Percentiles rank a stretch among this genome's conserved stretches.
These are phyloP conservation scores for Coemansia furcata DNA, from an alignment of 192 early-diverging fungal genomes.

Conservation along the genomic window DNA sequence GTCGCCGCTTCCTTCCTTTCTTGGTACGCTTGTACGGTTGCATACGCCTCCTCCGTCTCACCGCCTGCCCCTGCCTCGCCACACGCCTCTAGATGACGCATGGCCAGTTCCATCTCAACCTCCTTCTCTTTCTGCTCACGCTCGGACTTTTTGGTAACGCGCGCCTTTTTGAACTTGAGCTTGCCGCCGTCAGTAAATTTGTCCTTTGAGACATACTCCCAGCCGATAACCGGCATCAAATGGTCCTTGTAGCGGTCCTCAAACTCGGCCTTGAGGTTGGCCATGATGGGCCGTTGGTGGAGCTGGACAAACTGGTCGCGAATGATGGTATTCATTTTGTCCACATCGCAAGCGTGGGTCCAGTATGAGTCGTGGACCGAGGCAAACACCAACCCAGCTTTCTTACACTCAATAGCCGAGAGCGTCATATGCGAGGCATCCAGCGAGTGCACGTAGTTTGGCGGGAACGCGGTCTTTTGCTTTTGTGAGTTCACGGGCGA, in stretches of 20 bases:
- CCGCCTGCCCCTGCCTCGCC: background rate
- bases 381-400: slow-evolving; percentile 79
- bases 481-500: slow-evolving; percentile 86
- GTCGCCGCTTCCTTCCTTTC: background rate
- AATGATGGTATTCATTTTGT: slow-evolving; percentile 78
- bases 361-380: slow-evolving; percentile 98
- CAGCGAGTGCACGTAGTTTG: slow-evolving; percentile 97
- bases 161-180: slow-evolving; percentile 6
- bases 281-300: slow-evolving; percentile 83
- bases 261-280: slow-evolving; percentile 78
- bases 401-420: slow-evolving; percentile 83
- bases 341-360: slow-evolving; percentile 92
- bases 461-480: slow-evolving; percentile 95
- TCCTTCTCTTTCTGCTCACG: slow-evolving; percentile 10
- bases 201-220: slow-evolving; percentile 51
- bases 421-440: slow-evolving; percentile 98
- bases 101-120: slow-evolving; percentile 27
- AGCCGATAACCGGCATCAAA: slow-evolving; percentile 57
- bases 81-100: slow-evolving; percentile 12
- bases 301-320: slow-evolving; percentile 88
- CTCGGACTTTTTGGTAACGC: slow-evolving; percentile 1
- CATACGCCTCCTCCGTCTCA: background rate
- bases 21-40: background rate
- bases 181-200: slow-evolving; percentile 10
- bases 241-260: slow-evolving; percentile 73